Evolutionary conservation across 2,329 filamentous ascomycete species (phyloP), one percentile per base, ranked within the genome.

Genomic region (Hypoxylon sp.): DNA sequence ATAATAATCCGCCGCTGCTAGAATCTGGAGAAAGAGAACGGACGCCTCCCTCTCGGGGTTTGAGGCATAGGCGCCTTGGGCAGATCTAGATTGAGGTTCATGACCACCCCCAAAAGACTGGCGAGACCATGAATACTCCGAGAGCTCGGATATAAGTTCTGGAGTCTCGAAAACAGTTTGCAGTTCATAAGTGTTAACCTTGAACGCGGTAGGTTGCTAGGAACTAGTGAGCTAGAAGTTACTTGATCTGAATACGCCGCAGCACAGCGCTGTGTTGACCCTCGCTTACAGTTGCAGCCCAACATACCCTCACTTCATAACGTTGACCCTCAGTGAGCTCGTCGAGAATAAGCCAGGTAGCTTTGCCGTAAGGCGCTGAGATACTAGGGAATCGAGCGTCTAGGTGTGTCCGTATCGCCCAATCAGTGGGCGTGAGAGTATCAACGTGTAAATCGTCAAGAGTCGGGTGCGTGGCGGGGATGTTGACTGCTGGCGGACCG

Each of bases 241-340:
- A 19, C 17, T 46, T 39, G 19, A 62, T 37, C 47, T 57, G 72
- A 70, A 72, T 54, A 42, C 65, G 52, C 52, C 52, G 53, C 55
- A 51, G 24, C 7, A 61, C 37, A 44, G 53, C 15, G 31, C 15
- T 4, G 31, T 17, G 21, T 39, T 39, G 52, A 47, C 11, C 1
- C 58, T 58, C 32, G 86, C 92, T 81, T 86, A 97, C 95, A 67
- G 91, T 96, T 44, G 96, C 96, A 67, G 93, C 86, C 94, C 95
- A 99, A 82, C 95, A 98, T 66, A 98, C 86, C 60, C 96, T 90
- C 53, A 97, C 87, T 83, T 99, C 96, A 84, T 98, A 98, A 72
- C 94, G 88, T 75, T 91, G 91, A 10, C 89, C 88, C 37, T 88
- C 86, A n/a, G 81, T 84, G 60, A 99, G 84, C 35, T 85, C 82